phyloP scores from a whole-genome alignment of 2,329 filamentous ascomycete species.

The Diaporthe sp. region DNA sequence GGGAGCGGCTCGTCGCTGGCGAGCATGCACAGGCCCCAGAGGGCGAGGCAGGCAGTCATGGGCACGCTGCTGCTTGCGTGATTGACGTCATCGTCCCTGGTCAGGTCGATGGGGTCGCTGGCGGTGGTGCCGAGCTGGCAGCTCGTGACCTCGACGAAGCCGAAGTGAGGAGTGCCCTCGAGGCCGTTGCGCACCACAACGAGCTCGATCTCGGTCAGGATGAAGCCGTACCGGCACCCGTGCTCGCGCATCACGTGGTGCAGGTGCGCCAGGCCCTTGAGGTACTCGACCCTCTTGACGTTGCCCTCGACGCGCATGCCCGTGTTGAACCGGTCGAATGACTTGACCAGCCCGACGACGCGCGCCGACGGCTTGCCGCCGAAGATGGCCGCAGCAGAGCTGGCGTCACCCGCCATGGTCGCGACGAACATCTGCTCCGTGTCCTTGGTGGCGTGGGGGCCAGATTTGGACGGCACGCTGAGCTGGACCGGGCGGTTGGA shows the following conservation, averaged over 20 bases:
- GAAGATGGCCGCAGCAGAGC: slow-evolving; percentile 63
- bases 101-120: slow-evolving; percentile 34
- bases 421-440: slow-evolving; percentile 67
- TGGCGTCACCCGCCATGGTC: slow-evolving; percentile 67
- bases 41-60: slow-evolving; percentile 77
- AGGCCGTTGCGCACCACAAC: slow-evolving; percentile 86
- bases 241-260: slow-evolving; percentile 95
- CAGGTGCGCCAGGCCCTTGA: slow-evolving; percentile 85
- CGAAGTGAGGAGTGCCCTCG: slow-evolving; percentile 81
- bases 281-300: slow-evolving; percentile 87
- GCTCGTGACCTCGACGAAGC: slow-evolving; percentile 81
- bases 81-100: slow-evolving; percentile 38
- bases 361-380: slow-evolving; percentile 58
- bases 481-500: slow-evolving; percentile 72
- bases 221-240: slow-evolving; percentile 92
- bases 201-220: slow-evolving; percentile 95
- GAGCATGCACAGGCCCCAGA: slow-evolving; percentile 77
- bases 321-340: slow-evolving; percentile 94
- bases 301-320: slow-evolving; percentile 90
- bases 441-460: slow-evolving; percentile 49
- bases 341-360: slow-evolving; percentile 79
- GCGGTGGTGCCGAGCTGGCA: slow-evolving; percentile 62
- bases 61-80: slow-evolving; percentile 48
- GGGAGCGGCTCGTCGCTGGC: slow-evolving; percentile 47
- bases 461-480: slow-evolving; percentile 51